Percentiles rank a stretch among this genome's conserved stretches.
These are phyloP conservation scores for Russula dissimulans DNA, from an alignment of 768 basidiomycete genomes.

Conservation along the genomic window DNA sequence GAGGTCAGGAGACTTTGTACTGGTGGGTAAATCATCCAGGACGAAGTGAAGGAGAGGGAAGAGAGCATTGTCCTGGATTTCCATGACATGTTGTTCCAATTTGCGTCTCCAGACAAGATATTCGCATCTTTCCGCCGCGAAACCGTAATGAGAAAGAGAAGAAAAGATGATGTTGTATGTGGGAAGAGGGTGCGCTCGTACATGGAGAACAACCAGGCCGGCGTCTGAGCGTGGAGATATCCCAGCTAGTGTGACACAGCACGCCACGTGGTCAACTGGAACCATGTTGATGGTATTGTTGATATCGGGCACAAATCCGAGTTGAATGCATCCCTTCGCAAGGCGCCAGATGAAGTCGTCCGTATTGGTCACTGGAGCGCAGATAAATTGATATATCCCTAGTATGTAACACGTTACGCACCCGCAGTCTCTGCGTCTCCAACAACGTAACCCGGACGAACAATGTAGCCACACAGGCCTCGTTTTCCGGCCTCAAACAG, in stretches of 20 bases:
- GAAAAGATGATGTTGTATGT: conserved; percentile 84
- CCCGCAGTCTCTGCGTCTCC: conserved; percentile 85
- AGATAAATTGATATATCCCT: neutral
- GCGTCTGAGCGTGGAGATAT: conserved; percentile 41
- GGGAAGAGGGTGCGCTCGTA: conserved; percentile 77
- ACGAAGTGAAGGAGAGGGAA: conserved; percentile 98
- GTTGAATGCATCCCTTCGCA: conserved; percentile 96
- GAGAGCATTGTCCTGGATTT: conserved; percentile 89
- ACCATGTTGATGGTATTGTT: conserved; percentile 99
- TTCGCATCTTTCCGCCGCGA: conserved; percentile 65
- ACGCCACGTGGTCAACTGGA: conserved; percentile 93
- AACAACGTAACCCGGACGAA: conserved; percentile 93
- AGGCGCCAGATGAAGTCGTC: conserved; percentile 97
- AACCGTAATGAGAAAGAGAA: conserved; percentile 71
- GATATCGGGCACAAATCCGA: conserved; percentile 94
- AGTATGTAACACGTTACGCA: conserved; percentile 29
- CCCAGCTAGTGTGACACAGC: conserved; percentile 66
- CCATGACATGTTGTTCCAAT: conserved; percentile 92
- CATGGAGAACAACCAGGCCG: conserved; percentile 59
- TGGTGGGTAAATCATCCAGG: conserved; percentile 92
- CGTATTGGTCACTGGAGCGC: conserved; percentile 78
- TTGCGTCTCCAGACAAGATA: conserved; percentile 88
- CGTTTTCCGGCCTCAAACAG: conserved; percentile 84
- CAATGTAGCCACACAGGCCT: conserved; percentile 75
- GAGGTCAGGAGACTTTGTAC: conserved; percentile 86